A percentile compares a stretch with the other conserved stretches of the same genome.
These are phyloP conservation scores for Penicillium nordicum DNA, from an alignment of 2,329 filamentous ascomycete genomes.

Conservation along the genomic window DNA sequence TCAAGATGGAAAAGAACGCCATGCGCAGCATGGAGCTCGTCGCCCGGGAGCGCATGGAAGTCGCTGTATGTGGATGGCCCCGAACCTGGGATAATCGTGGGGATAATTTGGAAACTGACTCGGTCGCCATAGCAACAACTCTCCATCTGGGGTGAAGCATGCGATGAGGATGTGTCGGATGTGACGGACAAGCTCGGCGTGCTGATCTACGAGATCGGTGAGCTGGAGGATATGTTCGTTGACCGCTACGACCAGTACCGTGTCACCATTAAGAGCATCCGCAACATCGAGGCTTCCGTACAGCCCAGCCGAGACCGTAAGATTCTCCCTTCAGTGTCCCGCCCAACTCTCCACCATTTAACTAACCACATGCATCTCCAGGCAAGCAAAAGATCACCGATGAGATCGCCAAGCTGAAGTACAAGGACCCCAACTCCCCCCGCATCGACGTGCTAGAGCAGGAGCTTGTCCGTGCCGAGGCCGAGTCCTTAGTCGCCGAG, in stretches of 20 bases:
- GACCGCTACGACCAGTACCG: constrained; percentile 99
- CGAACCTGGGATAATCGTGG: background rate
- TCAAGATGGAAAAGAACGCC: constrained; percentile 99
- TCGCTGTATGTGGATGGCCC: constrained; percentile 67
- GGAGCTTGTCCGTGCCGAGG: constrained; percentile 95
- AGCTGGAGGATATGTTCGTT: constrained; percentile 96
- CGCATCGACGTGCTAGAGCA: constrained; percentile 98
- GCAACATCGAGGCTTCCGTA: constrained; percentile 97
- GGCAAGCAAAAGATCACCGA: constrained; percentile 99
- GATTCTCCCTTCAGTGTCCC: constrained; percentile 33
- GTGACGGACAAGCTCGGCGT: constrained; percentile 98
- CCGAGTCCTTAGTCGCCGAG: constrained; percentile 97
- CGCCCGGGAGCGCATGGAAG: constrained; percentile 94
- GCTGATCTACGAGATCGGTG: constrained; percentile 95
- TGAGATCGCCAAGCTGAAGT: constrained; percentile 97
- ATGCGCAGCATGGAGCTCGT: constrained; percentile 98
- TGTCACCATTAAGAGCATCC: constrained; percentile 98
- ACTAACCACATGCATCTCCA: constrained; percentile 36
- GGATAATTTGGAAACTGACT: constrained; percentile 17
- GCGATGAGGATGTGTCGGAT: constrained; percentile 96
- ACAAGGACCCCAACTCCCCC: constrained; percentile 98
- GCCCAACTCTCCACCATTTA: background rate
- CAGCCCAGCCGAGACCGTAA: constrained; percentile 95
- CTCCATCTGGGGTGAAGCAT: constrained; percentile 92
- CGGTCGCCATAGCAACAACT: constrained; percentile 76